Evolutionary conservation across 306 rosid species (phyloP), one percentile per base, ranked within the genome.

Genomic region (Prunus fruticosa): DNA sequence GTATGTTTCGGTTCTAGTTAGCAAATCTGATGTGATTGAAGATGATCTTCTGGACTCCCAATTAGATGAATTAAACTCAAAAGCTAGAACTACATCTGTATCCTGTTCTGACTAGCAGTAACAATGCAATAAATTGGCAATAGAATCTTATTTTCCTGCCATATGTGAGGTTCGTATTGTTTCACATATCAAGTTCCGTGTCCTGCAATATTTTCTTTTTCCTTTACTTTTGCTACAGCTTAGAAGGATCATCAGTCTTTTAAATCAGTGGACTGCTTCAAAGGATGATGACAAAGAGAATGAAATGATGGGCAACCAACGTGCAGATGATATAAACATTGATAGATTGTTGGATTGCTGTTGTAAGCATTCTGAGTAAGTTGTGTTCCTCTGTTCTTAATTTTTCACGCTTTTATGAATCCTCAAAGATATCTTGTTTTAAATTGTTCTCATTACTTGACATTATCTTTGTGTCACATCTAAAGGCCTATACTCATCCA

Each of bases 41-140:
- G 97, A 94, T 70, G 97, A 90, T 78, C 96, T 91, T 84, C 89
- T 94, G 28, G 88, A 89, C 78, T 74, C 53, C 47, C 88, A 78
- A 76, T 63, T 79, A 63, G 84, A 47, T 63, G 75, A 84, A 67
- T 51, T 72, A 69, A 77, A 78, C 72, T 76, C 81, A 19, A 84
- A 74, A 78, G 86, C 98, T 85, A 86, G 84, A 80, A 81, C 77
- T 45, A 77, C 84, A 85, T 87, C 93, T 50, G 98, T 95, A 95
- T 95, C 98, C 98, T 91, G 58, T 69, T 63, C 10, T 43, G 70
- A 63, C 52, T 50, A 46, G 45, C 38, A 51, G 38, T 25, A 15
- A 28, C 23, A n/a, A 41, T 43, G 52, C 43, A 54, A 13, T 18
- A 16, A 46, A 25, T 56, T 45, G 54, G n/a, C 27, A 47, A 8